Evolutionary conservation across 345 rosid genomes (phyloP), one percentile per base, ranked within the genome.

Genomic region (Lepidium aucheri): DNA sequence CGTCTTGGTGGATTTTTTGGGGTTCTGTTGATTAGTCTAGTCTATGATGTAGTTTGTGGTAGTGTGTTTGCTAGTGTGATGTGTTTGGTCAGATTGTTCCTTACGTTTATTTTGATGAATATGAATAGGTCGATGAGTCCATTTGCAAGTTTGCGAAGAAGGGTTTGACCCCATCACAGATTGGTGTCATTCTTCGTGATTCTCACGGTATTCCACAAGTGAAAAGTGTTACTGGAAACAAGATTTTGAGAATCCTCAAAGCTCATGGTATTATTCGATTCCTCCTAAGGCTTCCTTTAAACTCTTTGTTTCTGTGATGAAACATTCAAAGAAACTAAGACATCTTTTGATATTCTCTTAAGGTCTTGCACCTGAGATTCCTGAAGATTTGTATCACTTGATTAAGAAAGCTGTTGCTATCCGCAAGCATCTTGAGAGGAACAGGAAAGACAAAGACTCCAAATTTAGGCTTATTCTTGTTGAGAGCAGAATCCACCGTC

Each of bases 331-430:
- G 12, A 0, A 57, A 10, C 53, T 70, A 15, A 69, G 7, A 7
- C 9, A 4, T 30, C 1, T 2, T 11, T 28, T 49, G 30, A 18
- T 0, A 42, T 51, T 14, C n/a, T 0, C 3, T 33, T 13, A 53
- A 83, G 91, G 93, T 54, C 90, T 89, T 80, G 92, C 96, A 7
- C 96, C 98, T 52, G 95, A 89, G 74, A 87, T 92, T 7, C 96
- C 96, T 0, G 98, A 89, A 81, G 93, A 92, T 74, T 71, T 92
- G 54, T 89, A 92, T 47, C 98, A 89, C 69, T 75, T 92, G 36
- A 92, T 92, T 77, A 89, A 92, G 88, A 92, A 85, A 69, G 96
- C 98, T 0, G 96, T 92, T 38, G 93, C 98, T 24, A 87, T 92
- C 63, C 77, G 96, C 61, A 92, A 91, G 86, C 98, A 91, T 72